These are phyloP conservation scores for Lecanicillium sp. DNA, from an alignment of 2,329 filamentous ascomycete species.

Conservation along the genomic window DNA sequence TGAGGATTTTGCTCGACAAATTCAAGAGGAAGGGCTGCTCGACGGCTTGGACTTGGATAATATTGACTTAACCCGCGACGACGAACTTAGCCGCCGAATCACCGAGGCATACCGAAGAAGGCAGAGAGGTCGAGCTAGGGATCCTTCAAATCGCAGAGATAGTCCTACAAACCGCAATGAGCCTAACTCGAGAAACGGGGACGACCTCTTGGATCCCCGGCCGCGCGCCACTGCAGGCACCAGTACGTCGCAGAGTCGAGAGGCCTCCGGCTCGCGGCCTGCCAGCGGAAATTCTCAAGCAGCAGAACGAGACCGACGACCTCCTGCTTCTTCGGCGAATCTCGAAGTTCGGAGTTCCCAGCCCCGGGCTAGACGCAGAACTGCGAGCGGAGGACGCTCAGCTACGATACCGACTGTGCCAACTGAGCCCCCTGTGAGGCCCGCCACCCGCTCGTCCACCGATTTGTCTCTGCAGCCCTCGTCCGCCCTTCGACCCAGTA, in stretches of 20 bases:
- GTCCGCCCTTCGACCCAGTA: constrained; percentile 31
- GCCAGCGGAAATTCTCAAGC: constrained; percentile 35
- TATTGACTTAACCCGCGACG: constrained; percentile 75
- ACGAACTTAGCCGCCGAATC: constrained; percentile 85
- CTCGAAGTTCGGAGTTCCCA: constrained; percentile 27
- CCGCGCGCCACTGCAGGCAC: constrained; percentile 23
- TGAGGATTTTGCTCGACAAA: constrained; percentile 82
- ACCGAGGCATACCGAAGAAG: constrained; percentile 79
- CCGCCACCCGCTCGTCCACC: constrained; percentile 57
- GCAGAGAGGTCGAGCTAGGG: constrained; percentile 56
- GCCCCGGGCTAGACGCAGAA: constrained; percentile 38
- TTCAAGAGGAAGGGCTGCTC: constrained; percentile 77
- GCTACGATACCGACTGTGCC: constrained; percentile 43
- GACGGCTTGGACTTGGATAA: constrained; percentile 87
- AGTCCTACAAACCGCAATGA: constrained; percentile 20
- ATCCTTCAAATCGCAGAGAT: constrained; percentile 26
- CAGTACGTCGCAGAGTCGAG: constrained; percentile 26
- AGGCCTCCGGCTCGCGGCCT: constrained; percentile 40
- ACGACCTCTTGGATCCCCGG: constrained; percentile 20
- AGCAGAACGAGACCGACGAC: constrained; percentile 48
- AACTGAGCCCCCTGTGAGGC: constrained; percentile 37
- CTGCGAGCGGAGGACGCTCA: constrained; percentile 50
- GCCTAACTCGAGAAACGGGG: neutral
- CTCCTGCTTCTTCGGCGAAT: constrained; percentile 30
- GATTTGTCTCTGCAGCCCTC: constrained; percentile 48